Evolutionary conservation across 2,329 filamentous ascomycete species (phyloP).

Genomic region (Apiospora phragmitis): DNA sequence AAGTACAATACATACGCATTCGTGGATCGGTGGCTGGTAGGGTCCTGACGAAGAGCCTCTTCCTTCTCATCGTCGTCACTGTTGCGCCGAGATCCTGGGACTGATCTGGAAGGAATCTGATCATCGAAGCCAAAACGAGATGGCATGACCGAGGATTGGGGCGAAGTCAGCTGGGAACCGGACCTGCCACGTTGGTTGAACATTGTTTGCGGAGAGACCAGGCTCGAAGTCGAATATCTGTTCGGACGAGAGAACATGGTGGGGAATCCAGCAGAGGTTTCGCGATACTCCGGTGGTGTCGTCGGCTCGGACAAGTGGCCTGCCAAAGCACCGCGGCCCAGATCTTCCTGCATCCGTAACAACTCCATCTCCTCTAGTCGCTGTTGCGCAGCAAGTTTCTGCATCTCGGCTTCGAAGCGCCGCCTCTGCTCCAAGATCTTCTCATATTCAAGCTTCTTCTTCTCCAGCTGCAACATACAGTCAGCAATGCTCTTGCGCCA

Average conservation of each 20-base stretch:
- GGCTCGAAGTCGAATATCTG: conserved; percentile 84
- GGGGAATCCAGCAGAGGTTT: conserved; percentile 69
- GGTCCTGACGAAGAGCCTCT: conserved; percentile 67
- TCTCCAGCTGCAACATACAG: conserved; percentile 69
- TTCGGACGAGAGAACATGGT: conserved; percentile 81
- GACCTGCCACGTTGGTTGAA: conserved; percentile 74
- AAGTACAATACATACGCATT: conserved; percentile 69
- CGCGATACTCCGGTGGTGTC: conserved; percentile 90
- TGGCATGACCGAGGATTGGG: conserved; percentile 50
- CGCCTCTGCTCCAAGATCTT: conserved; percentile 85
- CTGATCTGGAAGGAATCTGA: conserved; percentile 76
- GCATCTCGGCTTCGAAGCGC: conserved; percentile 90
- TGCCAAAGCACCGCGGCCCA: conserved; percentile 53
- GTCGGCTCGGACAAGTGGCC: conserved; percentile 93
- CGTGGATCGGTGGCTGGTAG: conserved; percentile 71
- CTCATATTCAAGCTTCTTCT: conserved; percentile 92
- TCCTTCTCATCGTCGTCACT: conserved; percentile 91
- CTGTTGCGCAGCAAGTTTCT: conserved; percentile 82
- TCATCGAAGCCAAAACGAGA: conserved; percentile 61
- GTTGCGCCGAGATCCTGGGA: conserved; percentile 83
- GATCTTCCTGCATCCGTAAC: conserved; percentile 77
- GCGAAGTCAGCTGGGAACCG: conserved; percentile 78
- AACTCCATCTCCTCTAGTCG: conserved; percentile 82
- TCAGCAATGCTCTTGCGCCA: conserved; percentile 34
- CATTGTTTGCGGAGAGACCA: conserved; percentile 77